A percentile compares a stretch with the other conserved stretches of the same genome.
Conservation (phyloP, 2,329 filamentous ascomycete genomes). For the Talaromyces piceae region DNA sequence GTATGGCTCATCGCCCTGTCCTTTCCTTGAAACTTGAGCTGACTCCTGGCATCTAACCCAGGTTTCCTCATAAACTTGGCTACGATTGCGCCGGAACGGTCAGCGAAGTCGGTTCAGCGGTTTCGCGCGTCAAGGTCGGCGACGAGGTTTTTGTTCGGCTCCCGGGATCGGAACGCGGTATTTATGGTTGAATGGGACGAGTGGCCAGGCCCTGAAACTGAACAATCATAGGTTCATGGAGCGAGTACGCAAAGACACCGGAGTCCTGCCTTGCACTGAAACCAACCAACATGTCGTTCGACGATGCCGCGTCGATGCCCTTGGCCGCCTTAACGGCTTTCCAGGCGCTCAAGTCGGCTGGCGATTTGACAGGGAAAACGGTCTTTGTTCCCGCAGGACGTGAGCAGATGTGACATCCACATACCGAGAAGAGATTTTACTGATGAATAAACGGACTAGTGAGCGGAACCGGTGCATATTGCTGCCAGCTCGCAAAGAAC, state of each 20-base stretch:
- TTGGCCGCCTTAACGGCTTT: constrained; percentile 35
- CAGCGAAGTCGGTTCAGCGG: constrained; percentile 24
- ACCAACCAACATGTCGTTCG: constrained; percentile 35
- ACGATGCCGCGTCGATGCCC: constrained; percentile 38
- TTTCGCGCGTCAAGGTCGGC: constrained; percentile 30
- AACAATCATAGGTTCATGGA: constrained; percentile 23
- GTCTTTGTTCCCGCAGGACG: constrained; percentile 44
- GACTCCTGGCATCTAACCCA: no score
- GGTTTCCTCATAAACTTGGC: constrained; percentile 38
- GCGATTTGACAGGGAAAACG: constrained; percentile 43
- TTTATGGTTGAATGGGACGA: background rate
- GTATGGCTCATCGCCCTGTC: constrained; percentile 15
- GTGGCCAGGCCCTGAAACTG: background rate
- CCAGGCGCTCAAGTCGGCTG: constrained; percentile 38
- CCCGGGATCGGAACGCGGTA: constrained; percentile 18
- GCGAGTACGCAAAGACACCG: constrained; percentile 31
- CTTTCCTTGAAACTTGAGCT: background rate
- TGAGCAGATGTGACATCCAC: constrained; percentile 12
- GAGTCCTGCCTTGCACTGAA: constrained; percentile 32
- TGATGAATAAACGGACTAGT: constrained; percentile 18
- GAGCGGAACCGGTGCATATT: constrained; percentile 41
- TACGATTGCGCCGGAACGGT: constrained; percentile 37
- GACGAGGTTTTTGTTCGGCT: constrained; percentile 32
- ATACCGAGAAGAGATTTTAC: background rate
- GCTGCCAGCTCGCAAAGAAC: constrained; percentile 45